A percentile compares a stretch with the other conserved stretches of the same genome.
These are phyloP conservation scores for Amoebophrya sp. DNA, from an alignment of 169 alveolate species.

Conservation along the genomic window DNA sequence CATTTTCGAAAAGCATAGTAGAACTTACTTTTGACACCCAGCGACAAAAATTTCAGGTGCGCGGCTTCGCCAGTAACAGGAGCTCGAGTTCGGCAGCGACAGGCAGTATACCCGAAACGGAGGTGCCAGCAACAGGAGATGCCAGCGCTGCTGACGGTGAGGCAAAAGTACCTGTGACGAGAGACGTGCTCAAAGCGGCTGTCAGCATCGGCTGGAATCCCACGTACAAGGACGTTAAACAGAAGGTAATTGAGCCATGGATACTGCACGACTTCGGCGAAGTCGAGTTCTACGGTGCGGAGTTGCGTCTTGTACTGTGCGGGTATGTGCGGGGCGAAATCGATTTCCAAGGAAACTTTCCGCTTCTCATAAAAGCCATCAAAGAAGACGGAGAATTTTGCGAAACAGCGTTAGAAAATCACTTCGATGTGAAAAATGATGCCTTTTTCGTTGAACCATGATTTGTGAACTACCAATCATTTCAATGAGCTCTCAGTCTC, in stretches of 20 bases:
- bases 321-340: constrained; percentile 5
- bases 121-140: too few species aligned
- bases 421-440: background rate
- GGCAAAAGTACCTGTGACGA: too few species aligned
- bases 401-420: background rate
- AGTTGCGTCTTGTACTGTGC: background rate
- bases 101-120: too few species aligned
- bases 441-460: background rate
- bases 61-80: too few species aligned
- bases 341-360: background rate
- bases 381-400: constrained; percentile 12
- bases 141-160: too few species aligned
- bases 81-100: too few species aligned
- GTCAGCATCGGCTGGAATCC: background rate
- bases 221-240: constrained; percentile 5
- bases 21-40: too few species aligned
- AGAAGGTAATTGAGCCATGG: background rate
- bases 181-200: background rate
- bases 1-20: too few species aligned
- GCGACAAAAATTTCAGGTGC: too few species aligned
- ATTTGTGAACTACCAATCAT: too few species aligned
- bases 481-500: too few species aligned
- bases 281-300: background rate
- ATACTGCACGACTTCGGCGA: constrained; percentile 5
- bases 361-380: background rate